A percentile compares a stretch with the other conserved stretches of the same genome.
Evolutionary conservation across 1,284 basidiomycete genomes (phyloP).

Genomic region (Microbotryum scabiosae): DNA sequence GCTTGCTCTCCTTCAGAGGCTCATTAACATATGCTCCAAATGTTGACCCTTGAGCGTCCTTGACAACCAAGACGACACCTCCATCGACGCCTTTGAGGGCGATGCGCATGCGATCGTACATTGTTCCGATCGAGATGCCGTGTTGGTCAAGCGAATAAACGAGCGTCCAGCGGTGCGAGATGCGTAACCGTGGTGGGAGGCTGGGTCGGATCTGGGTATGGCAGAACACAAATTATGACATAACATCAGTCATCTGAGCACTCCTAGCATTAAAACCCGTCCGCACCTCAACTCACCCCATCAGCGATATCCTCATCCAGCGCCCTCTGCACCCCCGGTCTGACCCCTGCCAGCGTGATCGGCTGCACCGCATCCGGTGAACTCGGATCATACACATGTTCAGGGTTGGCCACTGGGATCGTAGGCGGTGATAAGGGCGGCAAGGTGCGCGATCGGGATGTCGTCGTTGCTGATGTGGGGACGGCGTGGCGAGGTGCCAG

Average conservation of each 20-base stretch:
- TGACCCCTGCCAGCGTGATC: constrained; percentile 13
- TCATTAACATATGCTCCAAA: constrained; percentile 81
- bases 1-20: constrained; percentile 49
- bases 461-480: background rate
- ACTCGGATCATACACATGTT: background rate
- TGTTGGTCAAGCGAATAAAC: constrained; percentile 92
- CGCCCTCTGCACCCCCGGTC: constrained; percentile 9
- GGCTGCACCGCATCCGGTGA: constrained; percentile 14
- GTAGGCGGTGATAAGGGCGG: background rate
- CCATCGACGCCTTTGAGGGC: constrained; percentile 33
- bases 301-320: constrained; percentile 27
- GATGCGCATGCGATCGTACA: constrained; percentile 57
- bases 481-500: background rate
- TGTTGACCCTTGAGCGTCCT: constrained; percentile 52
- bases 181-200: constrained; percentile 69
- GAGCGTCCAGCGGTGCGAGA: constrained; percentile 72
- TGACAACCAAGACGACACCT: constrained; percentile 53
- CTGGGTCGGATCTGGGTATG: constrained; percentile 38
- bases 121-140: constrained; percentile 80
- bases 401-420: background rate
- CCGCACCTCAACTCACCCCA: constrained; percentile 4
- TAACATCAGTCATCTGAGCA: too few species aligned
- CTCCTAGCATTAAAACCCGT: too few species aligned
- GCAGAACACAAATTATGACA: background rate
- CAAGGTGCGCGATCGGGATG: background rate